Base-by-base conservation (phyloP, 768 basidiomycete species). In the Exsudoporus frostii region DNA sequence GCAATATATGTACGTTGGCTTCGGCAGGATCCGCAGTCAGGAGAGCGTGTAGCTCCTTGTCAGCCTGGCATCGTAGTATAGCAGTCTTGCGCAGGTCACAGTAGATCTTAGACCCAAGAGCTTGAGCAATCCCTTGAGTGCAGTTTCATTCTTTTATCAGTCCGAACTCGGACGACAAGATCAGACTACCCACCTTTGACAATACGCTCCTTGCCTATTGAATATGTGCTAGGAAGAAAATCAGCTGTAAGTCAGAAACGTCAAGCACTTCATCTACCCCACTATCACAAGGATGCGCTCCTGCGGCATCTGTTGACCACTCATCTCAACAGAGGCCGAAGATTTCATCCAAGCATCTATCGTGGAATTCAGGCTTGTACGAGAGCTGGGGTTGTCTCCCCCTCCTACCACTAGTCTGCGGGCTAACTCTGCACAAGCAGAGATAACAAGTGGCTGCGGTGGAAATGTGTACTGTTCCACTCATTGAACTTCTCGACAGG, bases 171-270 rank as follows among this genome's bases (percentile, higher is more conserved):
- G n/a, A 52, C 4, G 15, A 37, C 9, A 44, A 14, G 19, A 51
- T 20, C 2, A 38, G 7, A 29, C 15, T 37, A 36, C 46, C 30
- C 51, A 91, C 92, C 93, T 81, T 98, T 97, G 37, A 97, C 94
- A 37, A 98, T 89, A 22, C 97, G 85, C 69, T 99, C 97, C 69
- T 99, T 99, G 37, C 97, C 97, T 45, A 98, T 92, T 0, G 92
- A 92, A 71, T 99, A 99, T 0, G 97, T 98, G 10, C 93, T 92
- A 54, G 37, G 50, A 41, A n/a, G 45, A 13, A 22, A 22, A 25
- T 57, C 25, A 60, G 48, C 13, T 17, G 20, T 20, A n/a, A 37
- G 29, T 42, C 22, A 34, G 19, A 24, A 24, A 38, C 9, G 8
- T 8, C 17, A n/a, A 10, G 13, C 9, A 45, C 17, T 5, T 25